Conservation (phyloP, 139 green algal species). For the Pleodorina starrii region DNA sequence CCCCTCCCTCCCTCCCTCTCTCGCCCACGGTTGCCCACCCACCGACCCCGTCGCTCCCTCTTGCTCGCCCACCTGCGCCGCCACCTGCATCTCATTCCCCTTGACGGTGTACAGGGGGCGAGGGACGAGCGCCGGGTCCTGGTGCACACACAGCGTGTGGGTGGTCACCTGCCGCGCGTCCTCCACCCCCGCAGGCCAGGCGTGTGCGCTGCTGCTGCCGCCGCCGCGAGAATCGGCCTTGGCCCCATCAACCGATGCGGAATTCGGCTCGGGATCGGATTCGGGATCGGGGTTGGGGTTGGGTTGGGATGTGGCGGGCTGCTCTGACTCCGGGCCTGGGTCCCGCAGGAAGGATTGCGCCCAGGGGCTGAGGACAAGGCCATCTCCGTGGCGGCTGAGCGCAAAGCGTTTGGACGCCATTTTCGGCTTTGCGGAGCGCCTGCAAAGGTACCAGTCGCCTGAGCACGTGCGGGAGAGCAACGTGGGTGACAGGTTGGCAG, state of each 20-base stretch:
- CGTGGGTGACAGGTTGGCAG: no score
- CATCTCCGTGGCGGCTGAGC: background rate
- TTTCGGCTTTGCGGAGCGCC: background rate
- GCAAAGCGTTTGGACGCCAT: background rate
- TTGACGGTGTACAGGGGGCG: constrained; percentile 1
- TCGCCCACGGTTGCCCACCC: no score
- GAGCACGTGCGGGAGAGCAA: no score
- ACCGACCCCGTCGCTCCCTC: background rate
- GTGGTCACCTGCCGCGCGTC: background rate
- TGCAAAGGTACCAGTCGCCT: constrained; percentile 15
- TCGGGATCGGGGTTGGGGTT: no score
- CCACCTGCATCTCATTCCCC: background rate
- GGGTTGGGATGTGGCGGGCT: no score
- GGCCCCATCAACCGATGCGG: no score
- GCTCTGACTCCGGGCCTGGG: background rate
- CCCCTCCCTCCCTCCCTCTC: no score
- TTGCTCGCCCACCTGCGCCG: background rate
- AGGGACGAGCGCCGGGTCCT: background rate
- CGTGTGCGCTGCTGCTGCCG: background rate
- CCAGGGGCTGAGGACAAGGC: background rate
- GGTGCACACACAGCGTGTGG: background rate
- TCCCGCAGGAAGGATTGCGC: background rate
- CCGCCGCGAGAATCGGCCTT: no score
- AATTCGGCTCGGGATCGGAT: no score
- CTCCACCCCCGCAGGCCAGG: background rate